Evolutionary conservation across 225 moss, liverwort and hornwort species (phyloP).

Genomic region (Sphagnum contortum): DNA sequence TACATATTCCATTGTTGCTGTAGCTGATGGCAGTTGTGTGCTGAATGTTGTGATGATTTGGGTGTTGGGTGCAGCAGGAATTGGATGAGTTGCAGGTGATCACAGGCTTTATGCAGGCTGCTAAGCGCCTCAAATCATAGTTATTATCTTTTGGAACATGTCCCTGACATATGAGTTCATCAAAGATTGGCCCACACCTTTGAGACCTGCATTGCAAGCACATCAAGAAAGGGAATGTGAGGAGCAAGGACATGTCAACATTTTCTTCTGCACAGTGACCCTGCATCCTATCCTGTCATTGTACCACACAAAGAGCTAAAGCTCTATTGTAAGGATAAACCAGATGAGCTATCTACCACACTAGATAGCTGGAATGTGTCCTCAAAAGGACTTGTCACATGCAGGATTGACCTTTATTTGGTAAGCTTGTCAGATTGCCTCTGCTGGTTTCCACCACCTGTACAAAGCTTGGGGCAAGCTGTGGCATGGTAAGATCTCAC

Average conservation of each 20-base stretch:
- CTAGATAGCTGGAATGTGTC: constrained; percentile 11
- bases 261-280: constrained; percentile 15
- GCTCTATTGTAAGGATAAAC: constrained; percentile 11
- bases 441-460: constrained; percentile 32
- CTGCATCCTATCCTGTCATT: constrained; percentile 10
- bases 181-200: not conserved
- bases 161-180: constrained; percentile 7
- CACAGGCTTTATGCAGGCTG: constrained; percentile 53
- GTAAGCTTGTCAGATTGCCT: constrained; percentile 16
- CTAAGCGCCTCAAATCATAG: constrained; percentile 47
- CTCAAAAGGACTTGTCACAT: constrained; percentile 29
- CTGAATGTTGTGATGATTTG: not conserved
- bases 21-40: too few species aligned
- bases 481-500: constrained; percentile 10
- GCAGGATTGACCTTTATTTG: constrained; percentile 20
- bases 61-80: constrained; percentile 37
- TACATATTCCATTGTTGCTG: too few species aligned
- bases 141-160: constrained; percentile 3
- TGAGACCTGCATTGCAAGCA: not conserved
- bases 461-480: constrained; percentile 26
- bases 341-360: constrained; percentile 12
- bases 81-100: constrained; percentile 59
- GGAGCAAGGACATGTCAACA: constrained; percentile 12
- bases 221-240: constrained; percentile 1
- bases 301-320: constrained; percentile 21